Evolutionary conservation across 345 rosid species (phyloP).

Genomic region (Sonneratia alba): DNA sequence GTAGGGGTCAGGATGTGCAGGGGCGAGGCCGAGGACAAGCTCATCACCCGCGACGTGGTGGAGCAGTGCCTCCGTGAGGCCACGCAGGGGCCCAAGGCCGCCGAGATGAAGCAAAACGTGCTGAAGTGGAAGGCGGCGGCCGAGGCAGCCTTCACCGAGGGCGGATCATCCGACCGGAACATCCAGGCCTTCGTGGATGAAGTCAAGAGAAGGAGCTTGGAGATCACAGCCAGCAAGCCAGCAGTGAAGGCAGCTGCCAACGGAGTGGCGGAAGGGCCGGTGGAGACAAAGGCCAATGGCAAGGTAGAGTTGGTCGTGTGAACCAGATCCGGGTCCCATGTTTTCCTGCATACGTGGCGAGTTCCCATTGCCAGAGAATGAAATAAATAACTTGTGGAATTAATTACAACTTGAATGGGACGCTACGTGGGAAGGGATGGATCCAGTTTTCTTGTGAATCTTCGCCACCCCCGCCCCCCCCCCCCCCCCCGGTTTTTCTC

Average conservation of each 20-base stretch:
- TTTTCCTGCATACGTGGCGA: background rate
- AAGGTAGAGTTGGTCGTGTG: background rate
- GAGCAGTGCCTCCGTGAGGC: conserved; percentile 52
- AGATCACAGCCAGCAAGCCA: conserved; percentile 2
- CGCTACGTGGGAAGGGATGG: too few relatives aligned
- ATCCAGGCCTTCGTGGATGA: conserved; percentile 59
- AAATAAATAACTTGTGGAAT: background rate
- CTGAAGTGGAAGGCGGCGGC: conserved; percentile 63
- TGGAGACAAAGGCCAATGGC: conserved; percentile 2
- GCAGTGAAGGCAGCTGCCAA: conserved; percentile 3
- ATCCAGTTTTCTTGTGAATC: background rate
- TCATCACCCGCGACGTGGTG: conserved; percentile 53
- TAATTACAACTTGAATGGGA: background rate
- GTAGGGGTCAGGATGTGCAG: conserved; percentile 58
- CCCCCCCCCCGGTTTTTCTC: background rate
- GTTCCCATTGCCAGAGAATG: background rate
- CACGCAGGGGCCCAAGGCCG: conserved; percentile 41
- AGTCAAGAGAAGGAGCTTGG: conserved; percentile 23
- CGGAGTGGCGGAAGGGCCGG: background rate
- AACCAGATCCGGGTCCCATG: background rate
- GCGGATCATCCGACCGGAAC: conserved; percentile 66
- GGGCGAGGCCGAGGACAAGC: conserved; percentile 49
- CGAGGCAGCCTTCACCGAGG: conserved; percentile 56
- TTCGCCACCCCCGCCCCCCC: background rate
- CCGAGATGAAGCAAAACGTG: conserved; percentile 46